phyloP scores from a whole-genome alignment of 2,329 filamentous ascomycete genomes.

The Triangularia verruculosa region DNA sequence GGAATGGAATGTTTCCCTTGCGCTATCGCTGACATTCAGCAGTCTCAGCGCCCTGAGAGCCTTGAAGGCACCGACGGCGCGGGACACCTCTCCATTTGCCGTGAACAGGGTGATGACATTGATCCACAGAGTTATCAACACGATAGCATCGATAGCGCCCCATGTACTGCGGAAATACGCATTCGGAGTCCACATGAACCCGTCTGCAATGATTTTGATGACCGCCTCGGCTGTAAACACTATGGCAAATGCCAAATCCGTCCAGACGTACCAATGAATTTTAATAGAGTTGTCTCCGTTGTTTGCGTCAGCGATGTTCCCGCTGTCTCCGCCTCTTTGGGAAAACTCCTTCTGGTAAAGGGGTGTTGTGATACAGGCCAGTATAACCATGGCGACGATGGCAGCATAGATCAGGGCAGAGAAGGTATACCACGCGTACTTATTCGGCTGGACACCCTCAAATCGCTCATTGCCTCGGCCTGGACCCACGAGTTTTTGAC shows the following conservation, averaged over 20 bases:
- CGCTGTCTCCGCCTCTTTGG: too few species aligned
- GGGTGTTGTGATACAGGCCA: constrained; percentile 92
- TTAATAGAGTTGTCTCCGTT: constrained; percentile 51
- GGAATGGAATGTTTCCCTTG: constrained; percentile 93
- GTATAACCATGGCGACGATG: constrained; percentile 95
- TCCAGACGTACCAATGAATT: constrained; percentile 91
- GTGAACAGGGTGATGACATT: constrained; percentile 82
- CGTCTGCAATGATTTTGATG: constrained; percentile 94
- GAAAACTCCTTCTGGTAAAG: constrained; percentile 89
- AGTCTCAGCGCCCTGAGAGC: constrained; percentile 86
- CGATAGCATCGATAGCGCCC: constrained; percentile 92
- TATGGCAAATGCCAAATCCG: constrained; percentile 82
- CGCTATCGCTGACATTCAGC: constrained; percentile 93
- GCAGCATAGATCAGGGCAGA: constrained; percentile 91
- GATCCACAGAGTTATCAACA: constrained; percentile 91
- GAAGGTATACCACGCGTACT: constrained; percentile 86
- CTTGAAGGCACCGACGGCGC: constrained; percentile 95
- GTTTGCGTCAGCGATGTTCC: too few species aligned
- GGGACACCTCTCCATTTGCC: constrained; percentile 79
- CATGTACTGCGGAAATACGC: constrained; percentile 95
- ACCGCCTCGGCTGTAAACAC: constrained; percentile 82
- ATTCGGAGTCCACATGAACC: constrained; percentile 94
- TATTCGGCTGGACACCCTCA: constrained; percentile 85
- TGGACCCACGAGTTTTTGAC: constrained; percentile 86
- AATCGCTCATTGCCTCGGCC: constrained; percentile 83